These are phyloP conservation scores for Pythium vanterpoolii DNA, from an alignment of 352 stramenopile species.

Conservation along the genomic window DNA sequence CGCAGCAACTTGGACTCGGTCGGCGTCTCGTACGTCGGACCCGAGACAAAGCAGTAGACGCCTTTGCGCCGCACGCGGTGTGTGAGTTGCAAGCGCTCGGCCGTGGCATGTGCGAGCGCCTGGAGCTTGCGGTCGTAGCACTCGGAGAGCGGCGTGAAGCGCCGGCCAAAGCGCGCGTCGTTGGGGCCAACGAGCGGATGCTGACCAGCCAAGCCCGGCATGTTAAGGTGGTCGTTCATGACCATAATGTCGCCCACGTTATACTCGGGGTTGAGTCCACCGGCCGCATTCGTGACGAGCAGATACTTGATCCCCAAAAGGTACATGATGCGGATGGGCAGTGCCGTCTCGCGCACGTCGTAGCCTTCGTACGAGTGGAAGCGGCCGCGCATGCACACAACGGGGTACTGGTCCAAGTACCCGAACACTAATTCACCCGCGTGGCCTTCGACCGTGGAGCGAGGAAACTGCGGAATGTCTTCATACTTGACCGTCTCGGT, in stretches of 20 bases:
- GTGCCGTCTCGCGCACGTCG: constrained; percentile 90
- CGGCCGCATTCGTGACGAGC: constrained; percentile 96
- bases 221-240: constrained; percentile 95
- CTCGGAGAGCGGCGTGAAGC: constrained; percentile 95
- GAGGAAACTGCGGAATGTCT: constrained; percentile 93
- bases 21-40: constrained; percentile 95
- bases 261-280: constrained; percentile 92
- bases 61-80: constrained; percentile 84
- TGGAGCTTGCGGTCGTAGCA: constrained; percentile 92
- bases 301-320: constrained; percentile 94
- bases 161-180: constrained; percentile 91
- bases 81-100: constrained; percentile 73
- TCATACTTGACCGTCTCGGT: constrained; percentile 91
- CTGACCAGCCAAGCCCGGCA: constrained; percentile 91
- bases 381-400: constrained; percentile 94
- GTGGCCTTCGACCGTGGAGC: constrained; percentile 93
- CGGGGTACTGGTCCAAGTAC: constrained; percentile 67
- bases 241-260: constrained; percentile 97
- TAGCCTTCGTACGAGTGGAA: constrained; percentile 98
- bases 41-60: constrained; percentile 96
- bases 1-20: constrained; percentile 93
- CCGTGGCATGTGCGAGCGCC: constrained; percentile 73
- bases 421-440: constrained; percentile 96
- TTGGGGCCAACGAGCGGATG: constrained; percentile 95
- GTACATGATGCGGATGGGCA: constrained; percentile 96